Percentiles rank a stretch among this genome's conserved stretches.
phyloP scores from a whole-genome alignment of 2,329 filamentous ascomycete genomes.

The Aureobasidium sp. region DNA sequence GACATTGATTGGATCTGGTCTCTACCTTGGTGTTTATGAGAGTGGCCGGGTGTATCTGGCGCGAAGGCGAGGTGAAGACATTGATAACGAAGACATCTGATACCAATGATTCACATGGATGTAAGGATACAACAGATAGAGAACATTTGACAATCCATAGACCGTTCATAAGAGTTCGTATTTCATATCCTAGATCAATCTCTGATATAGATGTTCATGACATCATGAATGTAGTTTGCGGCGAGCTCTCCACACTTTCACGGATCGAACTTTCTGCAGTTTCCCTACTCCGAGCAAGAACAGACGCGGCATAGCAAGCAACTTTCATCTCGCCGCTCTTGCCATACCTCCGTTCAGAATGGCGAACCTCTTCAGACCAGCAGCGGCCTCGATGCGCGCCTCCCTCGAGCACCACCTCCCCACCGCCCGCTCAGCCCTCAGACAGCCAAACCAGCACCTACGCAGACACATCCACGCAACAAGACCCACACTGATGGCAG shows the following conservation, averaged over 20 bases:
- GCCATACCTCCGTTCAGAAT: neutral
- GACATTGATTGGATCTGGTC: constrained; percentile 74
- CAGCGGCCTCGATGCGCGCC: neutral
- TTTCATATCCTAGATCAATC: too few species aligned
- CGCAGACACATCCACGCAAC: constrained; percentile 1
- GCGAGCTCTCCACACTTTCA: too few species aligned
- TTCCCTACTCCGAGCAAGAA: too few species aligned
- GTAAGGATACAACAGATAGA: too few species aligned
- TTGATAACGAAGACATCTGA: constrained; percentile 28
- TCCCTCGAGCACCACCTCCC: constrained; percentile 6
- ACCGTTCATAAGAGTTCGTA: too few species aligned
- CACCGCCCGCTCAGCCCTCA: neutral
- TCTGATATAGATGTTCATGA: too few species aligned
- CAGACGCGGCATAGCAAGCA: too few species aligned
- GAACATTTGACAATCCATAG: too few species aligned
- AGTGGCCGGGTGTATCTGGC: constrained; percentile 56
- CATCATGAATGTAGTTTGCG: too few species aligned
- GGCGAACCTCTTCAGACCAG: constrained; percentile 1
- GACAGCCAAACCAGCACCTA: constrained; percentile 2
- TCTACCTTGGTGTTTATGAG: constrained; percentile 85
- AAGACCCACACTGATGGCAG: neutral
- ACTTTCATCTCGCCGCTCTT: too few species aligned
- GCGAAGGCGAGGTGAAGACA: constrained; percentile 35
- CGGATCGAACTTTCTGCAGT: too few species aligned
- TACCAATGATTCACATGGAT: too few species aligned